Base-by-base conservation (phyloP, 352 stramenopile genomes). In the Lagenidium giganteum region DNA sequence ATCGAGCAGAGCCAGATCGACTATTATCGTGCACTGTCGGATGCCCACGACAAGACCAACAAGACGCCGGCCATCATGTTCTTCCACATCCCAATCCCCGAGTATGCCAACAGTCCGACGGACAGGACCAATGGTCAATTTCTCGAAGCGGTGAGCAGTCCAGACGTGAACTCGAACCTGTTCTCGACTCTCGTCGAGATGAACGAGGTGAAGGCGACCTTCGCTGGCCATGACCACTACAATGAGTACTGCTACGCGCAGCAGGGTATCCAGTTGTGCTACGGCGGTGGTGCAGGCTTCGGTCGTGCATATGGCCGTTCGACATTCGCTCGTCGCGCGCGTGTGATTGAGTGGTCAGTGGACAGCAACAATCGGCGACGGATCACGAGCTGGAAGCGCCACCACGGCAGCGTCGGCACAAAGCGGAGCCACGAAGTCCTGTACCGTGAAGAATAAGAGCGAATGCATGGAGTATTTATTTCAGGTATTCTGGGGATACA, bases 71-170 rank as follows among this genome's bases (percentile, higher is more conserved):
- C 69, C 4, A 46, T 82, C 42, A 80, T 85, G 69, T 85, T 82
- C 54, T 78, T 81, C 57, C 69, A 85, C 50, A 85, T 80, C 42
- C 72, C 72, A 24, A 32, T 85, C 8, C 61, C 59, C 9, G 67
- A 82, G 42, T 85, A 74, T 28, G 33, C 51, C 0, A 26, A 27
- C 11, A 61, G 47, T 6, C 8, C 37, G 8, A n/a, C n/a, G n/a
- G 50, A 33, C 29, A 54, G 29, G 30, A 62, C 30, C 33, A 29
- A 40, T 23, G 68, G 71, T 2, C 50, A 64, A 24, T 53, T 74
- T 34, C 51, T 71, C 26, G 64, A 85, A 51, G 44, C 20, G 9
- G 57, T 82, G n/a, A 51, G 50, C 2, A 44, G 63, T 22, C 53
- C 63, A 34, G 57, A 54, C 0, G 58, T 73, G 48, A 83, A 79